Conservation (phyloP, 1,139 yeast genomes). For the Hansenula sp. region DNA sequence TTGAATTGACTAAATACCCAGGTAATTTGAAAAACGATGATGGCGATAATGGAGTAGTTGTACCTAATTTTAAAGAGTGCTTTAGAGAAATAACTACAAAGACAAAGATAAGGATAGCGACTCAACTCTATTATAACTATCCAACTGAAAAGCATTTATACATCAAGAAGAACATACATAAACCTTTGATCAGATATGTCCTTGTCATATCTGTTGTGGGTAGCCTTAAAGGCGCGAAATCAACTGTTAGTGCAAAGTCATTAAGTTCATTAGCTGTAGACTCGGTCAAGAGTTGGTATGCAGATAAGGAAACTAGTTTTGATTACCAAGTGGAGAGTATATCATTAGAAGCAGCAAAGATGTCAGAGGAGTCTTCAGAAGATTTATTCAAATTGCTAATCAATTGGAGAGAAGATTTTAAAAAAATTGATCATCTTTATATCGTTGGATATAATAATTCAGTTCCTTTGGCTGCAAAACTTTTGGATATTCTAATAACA, state of each 20-base stretch:
- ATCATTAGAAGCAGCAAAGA: conserved; percentile 14
- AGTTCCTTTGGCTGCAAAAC: conserved; percentile 9
- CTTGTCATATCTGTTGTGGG: conserved; percentile 25
- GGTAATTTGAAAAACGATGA: conserved; percentile 26
- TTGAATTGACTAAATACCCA: conserved; percentile 31
- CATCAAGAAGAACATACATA: conserved; percentile 8
- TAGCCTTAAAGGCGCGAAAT: conserved; percentile 3
- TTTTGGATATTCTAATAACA: conserved; percentile 14
- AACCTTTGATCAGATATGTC: conserved; percentile 16
- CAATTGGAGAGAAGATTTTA: conserved; percentile 19
- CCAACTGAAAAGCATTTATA: conserved; percentile 18
- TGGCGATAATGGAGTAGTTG: conserved; percentile 3
- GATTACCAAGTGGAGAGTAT: conserved; percentile 12
- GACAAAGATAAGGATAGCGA: conserved; percentile 18
- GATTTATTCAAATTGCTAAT: conserved; percentile 15
- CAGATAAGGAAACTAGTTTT: conserved; percentile 1
- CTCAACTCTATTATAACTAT: conserved; percentile 19
- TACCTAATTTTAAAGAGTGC: conserved; percentile 28
- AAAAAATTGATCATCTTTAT: conserved; percentile 12
- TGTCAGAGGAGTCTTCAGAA: conserved; percentile 10
- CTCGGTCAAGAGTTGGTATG: conserved; percentile 10
- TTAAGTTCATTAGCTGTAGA: conserved; percentile 9
- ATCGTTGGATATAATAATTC: conserved; percentile 14
- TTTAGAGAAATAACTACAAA: conserved; percentile 27
- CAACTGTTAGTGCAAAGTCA: conserved; percentile 6